Base-by-base conservation (phyloP, 352 stramenopile genomes). In the Phytophthora rubi region DNA sequence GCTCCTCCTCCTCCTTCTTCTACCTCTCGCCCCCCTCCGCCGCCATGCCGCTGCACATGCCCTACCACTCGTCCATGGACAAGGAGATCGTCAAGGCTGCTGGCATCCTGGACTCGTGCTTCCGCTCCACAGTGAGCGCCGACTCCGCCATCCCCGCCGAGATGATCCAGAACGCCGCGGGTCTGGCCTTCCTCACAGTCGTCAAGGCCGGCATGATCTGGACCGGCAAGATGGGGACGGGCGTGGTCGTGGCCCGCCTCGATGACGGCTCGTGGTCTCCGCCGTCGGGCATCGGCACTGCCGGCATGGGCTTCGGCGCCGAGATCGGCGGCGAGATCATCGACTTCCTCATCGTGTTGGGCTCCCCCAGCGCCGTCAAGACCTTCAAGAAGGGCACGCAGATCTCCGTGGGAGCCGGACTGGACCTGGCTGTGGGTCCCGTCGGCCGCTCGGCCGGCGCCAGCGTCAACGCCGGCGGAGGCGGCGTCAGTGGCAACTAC, bases 281-380 rank as follows among this genome's bases (percentile, higher is more conserved):
- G 18, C 89, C 89, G 1, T 95, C 88, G 30, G 88, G 84, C 30
- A 95, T 97, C 59, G 88, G 86, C 48, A 94, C 87, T 2, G 88
- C 86, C 23, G 88, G 89, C 30, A 59, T 96, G 21, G 89, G 89
- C 67, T 94, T 95, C 66, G 88, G 88, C 53, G 86, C 86, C 3
- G 86, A 95, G 63, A 91, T 94, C 48, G 89, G 89, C 47, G 89
- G 88, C 13, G 89, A 96, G 61, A 90, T 96, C 69, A 83, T 95
- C 65, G 88, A 97, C 51, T 97, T 95, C 53, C 93, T 97, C 83
- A 97, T 97, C 71, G 75, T 97, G 3, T 70, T 97, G 45, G 86
- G 88, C 74, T 96, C 89, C 0, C 68, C 62, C 4, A 79, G 65
- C 42, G 86, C 89, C 44, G 81, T 96, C 45, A 83, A 89, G 26